Percentiles rank a stretch among this genome's conserved stretches.
These are phyloP conservation scores for Dictyostelium firmibasis DNA, from an alignment of 78 protist species.

Conservation along the genomic window DNA sequence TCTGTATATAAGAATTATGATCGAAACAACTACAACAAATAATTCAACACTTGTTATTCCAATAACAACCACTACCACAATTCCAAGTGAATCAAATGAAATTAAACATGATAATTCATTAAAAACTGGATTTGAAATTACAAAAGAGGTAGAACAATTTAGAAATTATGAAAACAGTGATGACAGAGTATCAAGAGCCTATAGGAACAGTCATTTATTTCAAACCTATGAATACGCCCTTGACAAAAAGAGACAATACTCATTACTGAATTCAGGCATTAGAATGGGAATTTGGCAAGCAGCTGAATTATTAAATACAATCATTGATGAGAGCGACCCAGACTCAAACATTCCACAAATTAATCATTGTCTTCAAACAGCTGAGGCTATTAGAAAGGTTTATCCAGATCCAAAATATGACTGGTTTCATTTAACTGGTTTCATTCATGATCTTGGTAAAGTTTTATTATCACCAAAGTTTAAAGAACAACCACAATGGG, in stretches of 20 bases:
- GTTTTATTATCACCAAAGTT: conserved; percentile 52
- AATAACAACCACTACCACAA: no score
- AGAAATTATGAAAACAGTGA: conserved; percentile 73
- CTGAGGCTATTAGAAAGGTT: conserved; percentile 85
- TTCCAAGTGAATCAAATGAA: not conserved
- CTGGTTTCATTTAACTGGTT: conserved; percentile 92
- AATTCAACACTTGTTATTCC: not conserved
- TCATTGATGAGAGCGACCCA: conserved; percentile 88
- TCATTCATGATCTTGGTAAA: conserved; percentile 94
- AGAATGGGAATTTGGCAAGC: conserved; percentile 79
- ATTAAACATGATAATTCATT: not conserved
- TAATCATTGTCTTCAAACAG: conserved; percentile 92
- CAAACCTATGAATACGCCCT: conserved; percentile 75
- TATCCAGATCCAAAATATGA: conserved; percentile 85
- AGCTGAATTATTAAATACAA: conserved; percentile 55
- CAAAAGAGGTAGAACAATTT: conserved; percentile 55
- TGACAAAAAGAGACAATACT: not conserved
- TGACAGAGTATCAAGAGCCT: conserved; percentile 46
- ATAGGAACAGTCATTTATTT: conserved; percentile 48
- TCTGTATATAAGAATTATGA: not conserved
- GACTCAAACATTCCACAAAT: conserved; percentile 86
- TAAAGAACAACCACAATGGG: conserved; percentile 92
- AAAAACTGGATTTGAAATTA: not conserved
- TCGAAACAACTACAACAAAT: not conserved
- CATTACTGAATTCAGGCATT: not conserved